Evolutionary conservation across 345 rosid species (phyloP), one percentile per base, ranked within the genome.

Genomic region (Bruguiera gymnorhiza): DNA sequence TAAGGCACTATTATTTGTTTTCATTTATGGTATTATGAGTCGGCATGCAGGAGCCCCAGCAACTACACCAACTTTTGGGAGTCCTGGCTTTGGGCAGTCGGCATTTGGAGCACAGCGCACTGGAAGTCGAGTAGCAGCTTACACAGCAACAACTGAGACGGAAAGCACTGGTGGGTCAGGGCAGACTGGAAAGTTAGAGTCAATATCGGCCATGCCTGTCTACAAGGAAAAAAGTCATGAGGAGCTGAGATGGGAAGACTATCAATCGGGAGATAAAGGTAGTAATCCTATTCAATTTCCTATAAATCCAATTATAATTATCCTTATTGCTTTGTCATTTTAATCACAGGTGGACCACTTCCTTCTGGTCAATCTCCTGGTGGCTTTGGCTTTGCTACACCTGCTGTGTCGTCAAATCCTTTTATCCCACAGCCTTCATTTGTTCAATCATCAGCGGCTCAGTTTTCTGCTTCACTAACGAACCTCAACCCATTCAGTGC

Each of bases 231-330:
- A 90, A 82, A 84, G 82, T 79, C 96, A 87, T 50, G 98, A 96
- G 78, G 99, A 92, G 84, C 86, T 96, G 64, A 81, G 96, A 72
- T 89, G 97, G 98, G 99, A 88, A 77, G 99, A 96, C 73, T 90
- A 89, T 73, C 99, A 96, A 73, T 77, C 68, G 67, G 99, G 99
- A 82, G 99, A 96, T 79, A 92, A 92, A 90, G 98, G 99, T 92
- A 76, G 58, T 54, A 66, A 63, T 3, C 13, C 20, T 72, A 60
- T 32, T 60, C 46, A 36, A 67, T 37, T 34, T 37, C 57, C 11
- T 29, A 65, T 23, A 15, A 21, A 43, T 56, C 19, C 24, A 60
- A 30, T 58, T 65, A 30, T 20, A 54, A 30, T 76, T 36, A 55
- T 68, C 21, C 13, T 60, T 52, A 63, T 23, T 50, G 1, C 27